Percentiles rank a stretch among this genome's conserved stretches.
phyloP scores from a whole-genome alignment of 2,329 filamentous ascomycete genomes.

The Epichloe hybrida region DNA sequence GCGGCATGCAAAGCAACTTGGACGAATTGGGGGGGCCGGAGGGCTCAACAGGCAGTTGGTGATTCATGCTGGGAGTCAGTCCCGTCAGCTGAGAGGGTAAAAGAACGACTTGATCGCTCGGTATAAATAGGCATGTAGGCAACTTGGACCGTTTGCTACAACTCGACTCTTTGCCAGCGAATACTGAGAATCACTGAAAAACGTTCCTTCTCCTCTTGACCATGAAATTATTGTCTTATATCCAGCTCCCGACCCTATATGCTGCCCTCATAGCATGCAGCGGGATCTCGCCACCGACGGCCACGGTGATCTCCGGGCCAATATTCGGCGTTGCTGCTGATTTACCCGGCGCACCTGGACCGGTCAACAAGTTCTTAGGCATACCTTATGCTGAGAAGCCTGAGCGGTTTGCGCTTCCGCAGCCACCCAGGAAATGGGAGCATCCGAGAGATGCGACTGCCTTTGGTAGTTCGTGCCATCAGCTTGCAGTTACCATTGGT shows the following conservation, averaged over 20 bases:
- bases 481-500: conserved; percentile 9
- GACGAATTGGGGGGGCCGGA: not conserved
- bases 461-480: conserved; percentile 10
- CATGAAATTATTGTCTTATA: not conserved
- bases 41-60: not conserved
- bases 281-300: conserved; percentile 2
- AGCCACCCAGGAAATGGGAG: conserved; percentile 9
- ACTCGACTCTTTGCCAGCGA: not conserved
- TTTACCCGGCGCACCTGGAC: conserved; percentile 7
- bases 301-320: conserved; percentile 8
- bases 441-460: conserved; percentile 2
- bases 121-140: not conserved
- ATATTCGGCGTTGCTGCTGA: conserved; percentile 7
- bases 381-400: conserved; percentile 11
- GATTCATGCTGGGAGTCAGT: not conserved
- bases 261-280: not conserved
- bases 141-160: too few relatives aligned
- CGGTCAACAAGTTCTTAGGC: conserved; percentile 11
- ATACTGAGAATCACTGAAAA: not conserved
- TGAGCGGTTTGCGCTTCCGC: conserved; percentile 8
- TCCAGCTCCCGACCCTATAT: not conserved
- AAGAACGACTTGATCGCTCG: not conserved
- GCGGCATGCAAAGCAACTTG: not conserved
- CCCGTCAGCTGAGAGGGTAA: not conserved
- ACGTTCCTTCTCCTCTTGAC: not conserved